Conservation (phyloP, 2,329 filamentous ascomycete genomes). For the Fusarium foetens region DNA sequence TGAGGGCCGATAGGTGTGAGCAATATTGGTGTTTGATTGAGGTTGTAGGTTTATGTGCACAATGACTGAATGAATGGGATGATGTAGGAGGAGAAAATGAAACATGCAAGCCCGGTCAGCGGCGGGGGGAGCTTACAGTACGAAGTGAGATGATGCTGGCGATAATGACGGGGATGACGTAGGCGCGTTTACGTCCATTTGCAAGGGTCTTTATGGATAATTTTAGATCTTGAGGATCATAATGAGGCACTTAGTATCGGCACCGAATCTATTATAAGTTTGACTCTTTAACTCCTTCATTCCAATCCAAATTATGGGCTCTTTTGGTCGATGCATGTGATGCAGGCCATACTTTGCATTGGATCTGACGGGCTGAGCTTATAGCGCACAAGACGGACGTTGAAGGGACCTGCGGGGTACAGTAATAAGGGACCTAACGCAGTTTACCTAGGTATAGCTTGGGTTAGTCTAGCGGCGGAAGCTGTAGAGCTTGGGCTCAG, state of each 20-base stretch:
- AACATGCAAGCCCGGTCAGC: constrained; percentile 21
- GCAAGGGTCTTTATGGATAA: constrained; percentile 17
- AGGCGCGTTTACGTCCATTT: constrained; percentile 21
- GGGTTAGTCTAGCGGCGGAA: background rate
- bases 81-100: constrained; percentile 24
- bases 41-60: background rate
- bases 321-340: constrained; percentile 21
- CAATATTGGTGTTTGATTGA: background rate
- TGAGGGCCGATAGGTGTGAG: constrained; percentile 13
- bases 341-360: background rate
- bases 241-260: background rate
- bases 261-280: background rate
- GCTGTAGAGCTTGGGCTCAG: background rate
- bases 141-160: constrained; percentile 32
- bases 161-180: constrained; percentile 34
- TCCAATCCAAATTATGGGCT: background rate
- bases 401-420: constrained; percentile 31
- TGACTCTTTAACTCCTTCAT: background rate
- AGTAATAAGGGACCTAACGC: background rate
- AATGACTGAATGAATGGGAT: constrained; percentile 5
- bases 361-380: constrained; percentile 1
- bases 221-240: background rate
- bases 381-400: background rate
- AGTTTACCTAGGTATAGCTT: background rate
- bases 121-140: constrained; percentile 37